Percentiles rank a stretch among this genome's conserved stretches.
These are phyloP conservation scores for Spiraea crenata DNA, from an alignment of 331 rosid genomes.

Conservation along the genomic window DNA sequence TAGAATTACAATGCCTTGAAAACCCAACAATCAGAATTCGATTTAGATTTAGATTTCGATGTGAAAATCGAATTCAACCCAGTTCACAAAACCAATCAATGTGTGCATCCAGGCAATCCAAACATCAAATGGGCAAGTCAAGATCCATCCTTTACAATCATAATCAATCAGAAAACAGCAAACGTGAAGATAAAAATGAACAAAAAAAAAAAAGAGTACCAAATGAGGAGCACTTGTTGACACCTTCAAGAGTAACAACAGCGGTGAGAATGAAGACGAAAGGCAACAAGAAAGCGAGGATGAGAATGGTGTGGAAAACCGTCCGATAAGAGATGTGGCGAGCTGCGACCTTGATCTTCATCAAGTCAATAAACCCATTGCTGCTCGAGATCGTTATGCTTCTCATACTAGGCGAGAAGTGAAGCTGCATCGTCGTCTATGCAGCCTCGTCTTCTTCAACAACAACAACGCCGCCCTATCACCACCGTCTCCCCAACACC, in stretches of 20 bases:
- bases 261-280: constrained; percentile 99
- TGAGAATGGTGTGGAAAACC: constrained; percentile 94
- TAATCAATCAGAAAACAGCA: background rate
- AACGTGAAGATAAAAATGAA: background rate
- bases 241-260: constrained; percentile 99
- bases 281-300: constrained; percentile 97
- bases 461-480: constrained; percentile 27
- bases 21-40: background rate
- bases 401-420: constrained; percentile 99
- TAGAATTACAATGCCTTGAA: too few relatives aligned
- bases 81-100: background rate
- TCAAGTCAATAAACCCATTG: constrained; percentile 98
- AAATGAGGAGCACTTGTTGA: constrained; percentile 98
- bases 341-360: constrained; percentile 99
- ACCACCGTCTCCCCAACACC: constrained; percentile 29
- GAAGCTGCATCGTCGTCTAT: constrained; percentile 99
- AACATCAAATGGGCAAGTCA: constrained; percentile 11
- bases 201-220: constrained; percentile 48
- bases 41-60: background rate
- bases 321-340: constrained; percentile 99
- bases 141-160: constrained; percentile 8
- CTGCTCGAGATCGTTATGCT: constrained; percentile 99
- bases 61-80: background rate
- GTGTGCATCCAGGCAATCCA: too few relatives aligned
- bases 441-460: constrained; percentile 66